These are phyloP conservation scores for Vanrija sp. DNA, from an alignment of 1,284 basidiomycete species.

Conservation along the genomic window DNA sequence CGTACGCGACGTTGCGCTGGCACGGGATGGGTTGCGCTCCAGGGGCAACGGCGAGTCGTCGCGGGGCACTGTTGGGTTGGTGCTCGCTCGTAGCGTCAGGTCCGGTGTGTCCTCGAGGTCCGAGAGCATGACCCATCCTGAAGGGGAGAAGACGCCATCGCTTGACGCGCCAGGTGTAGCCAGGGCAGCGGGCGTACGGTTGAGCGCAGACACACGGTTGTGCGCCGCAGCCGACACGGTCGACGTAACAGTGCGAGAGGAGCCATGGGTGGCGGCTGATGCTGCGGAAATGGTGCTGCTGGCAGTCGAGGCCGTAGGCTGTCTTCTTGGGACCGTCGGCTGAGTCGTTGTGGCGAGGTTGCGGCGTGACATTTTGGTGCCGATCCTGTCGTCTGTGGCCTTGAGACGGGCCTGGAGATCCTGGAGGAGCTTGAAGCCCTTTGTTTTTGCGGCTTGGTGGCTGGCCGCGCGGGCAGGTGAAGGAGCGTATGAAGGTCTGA, in stretches of 20 bases:
- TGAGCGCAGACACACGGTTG: slow-evolving; percentile 3
- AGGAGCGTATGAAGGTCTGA: neutral
- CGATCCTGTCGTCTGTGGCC: slow-evolving; percentile 41
- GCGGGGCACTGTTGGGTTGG: neutral
- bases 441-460: slow-evolving; percentile 30
- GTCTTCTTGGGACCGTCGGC: slow-evolving; percentile 1
- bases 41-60: slow-evolving; percentile 24
- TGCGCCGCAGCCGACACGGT: slow-evolving; percentile 1
- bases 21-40: slow-evolving; percentile 14
- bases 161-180: slow-evolving; percentile 8
- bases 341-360: slow-evolving; percentile 32
- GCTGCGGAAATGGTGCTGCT: neutral
- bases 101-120: slow-evolving; percentile 32
- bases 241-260: neutral
- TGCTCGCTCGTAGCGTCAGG: slow-evolving; percentile 2
- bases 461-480: slow-evolving; percentile 16
- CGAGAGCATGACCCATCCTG: slow-evolving; percentile 44
- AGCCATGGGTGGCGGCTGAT: neutral
- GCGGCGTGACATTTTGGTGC: slow-evolving; percentile 27
- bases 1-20: slow-evolving; percentile 1
- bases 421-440: slow-evolving; percentile 37
- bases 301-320: neutral
- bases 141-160: slow-evolving; percentile 25
- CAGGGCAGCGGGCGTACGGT: slow-evolving; percentile 4
- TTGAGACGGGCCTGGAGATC: slow-evolving; percentile 40